These are phyloP conservation scores for Giardia muris DNA, from an alignment of 208 protist genomes.

Conservation along the genomic window DNA sequence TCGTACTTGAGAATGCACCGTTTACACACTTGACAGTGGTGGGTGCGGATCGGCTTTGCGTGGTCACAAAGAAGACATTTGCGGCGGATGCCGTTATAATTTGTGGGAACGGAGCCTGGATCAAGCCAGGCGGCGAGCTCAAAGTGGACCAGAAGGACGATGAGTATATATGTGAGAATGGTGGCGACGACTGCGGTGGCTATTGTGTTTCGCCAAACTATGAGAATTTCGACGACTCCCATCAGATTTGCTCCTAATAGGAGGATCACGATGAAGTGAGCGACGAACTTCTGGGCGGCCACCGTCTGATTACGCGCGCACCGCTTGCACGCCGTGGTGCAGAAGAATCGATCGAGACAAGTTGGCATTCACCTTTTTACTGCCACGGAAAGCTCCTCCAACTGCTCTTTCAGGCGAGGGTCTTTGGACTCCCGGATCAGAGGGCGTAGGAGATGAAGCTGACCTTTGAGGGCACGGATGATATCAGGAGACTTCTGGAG, in stretches of 20 bases:
- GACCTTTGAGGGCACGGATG: not conserved
- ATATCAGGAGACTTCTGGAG: not conserved
- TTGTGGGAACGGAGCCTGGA: not conserved
- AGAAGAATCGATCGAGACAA: not conserved
- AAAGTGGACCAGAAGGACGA: not conserved
- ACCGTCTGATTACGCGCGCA: not conserved
- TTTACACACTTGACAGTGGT: conserved; percentile 30
- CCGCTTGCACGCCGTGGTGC: not conserved
- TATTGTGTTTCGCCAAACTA: not conserved
- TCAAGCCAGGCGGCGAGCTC: not conserved
- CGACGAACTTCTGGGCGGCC: not conserved
- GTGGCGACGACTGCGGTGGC: not conserved
- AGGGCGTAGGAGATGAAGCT: not conserved
- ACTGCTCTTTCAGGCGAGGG: not conserved
- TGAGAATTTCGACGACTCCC: not conserved
- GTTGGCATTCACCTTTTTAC: not conserved
- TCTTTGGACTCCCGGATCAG: not conserved
- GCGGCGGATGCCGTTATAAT: not conserved
- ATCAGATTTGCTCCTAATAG: not conserved
- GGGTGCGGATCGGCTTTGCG: not conserved
- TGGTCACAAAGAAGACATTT: not conserved
- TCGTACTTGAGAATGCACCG: conserved; percentile 30
- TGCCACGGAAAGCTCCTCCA: not conserved
- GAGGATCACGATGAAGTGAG: not conserved
- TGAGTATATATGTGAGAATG: not conserved